phyloP scores from a whole-genome alignment of 1,284 basidiomycete species.

The Melampsora americana region DNA sequence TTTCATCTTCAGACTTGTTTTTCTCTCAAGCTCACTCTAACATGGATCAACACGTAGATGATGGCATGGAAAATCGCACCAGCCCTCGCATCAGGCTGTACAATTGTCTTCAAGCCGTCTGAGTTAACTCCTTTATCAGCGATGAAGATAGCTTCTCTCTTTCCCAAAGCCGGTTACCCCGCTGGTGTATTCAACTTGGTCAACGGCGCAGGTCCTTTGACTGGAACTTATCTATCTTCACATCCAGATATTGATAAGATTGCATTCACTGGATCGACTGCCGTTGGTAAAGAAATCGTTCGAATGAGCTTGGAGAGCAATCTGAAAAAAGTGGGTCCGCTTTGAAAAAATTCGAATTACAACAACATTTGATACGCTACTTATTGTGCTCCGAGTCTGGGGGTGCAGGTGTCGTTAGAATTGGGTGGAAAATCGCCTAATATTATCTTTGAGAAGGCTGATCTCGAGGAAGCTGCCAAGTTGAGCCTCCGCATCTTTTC shows the following conservation, averaged over 20 bases:
- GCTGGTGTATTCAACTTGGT: conserved; percentile 52
- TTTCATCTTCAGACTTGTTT: not conserved
- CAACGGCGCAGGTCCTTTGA: conserved; percentile 52
- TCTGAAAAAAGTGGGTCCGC: conserved; percentile 43
- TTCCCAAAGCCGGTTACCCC: conserved; percentile 50
- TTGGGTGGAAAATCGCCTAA: conserved; percentile 52
- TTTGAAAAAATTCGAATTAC: not conserved
- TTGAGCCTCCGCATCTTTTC: not conserved
- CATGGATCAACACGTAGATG: conserved; percentile 19
- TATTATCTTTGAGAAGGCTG: conserved; percentile 42
- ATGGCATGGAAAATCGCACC: conserved; percentile 52
- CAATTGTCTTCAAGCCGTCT: conserved; percentile 52
- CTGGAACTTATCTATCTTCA: conserved; percentile 50
- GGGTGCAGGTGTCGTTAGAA: conserved; percentile 48
- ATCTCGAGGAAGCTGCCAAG: conserved; percentile 42
- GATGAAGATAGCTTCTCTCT: conserved; percentile 48
- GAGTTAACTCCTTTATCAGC: conserved; percentile 51
- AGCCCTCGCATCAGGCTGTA: conserved; percentile 51
- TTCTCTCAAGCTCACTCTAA: not conserved
- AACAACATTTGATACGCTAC: not conserved
- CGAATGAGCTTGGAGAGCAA: conserved; percentile 27
- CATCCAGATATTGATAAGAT: conserved; percentile 52
- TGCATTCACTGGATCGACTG: conserved; percentile 44
- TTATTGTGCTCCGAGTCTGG: conserved; percentile 22
- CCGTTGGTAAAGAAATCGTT: conserved; percentile 34